Evolutionary conservation across 495 filamentous ascomycete species (phyloP), one percentile per base, ranked within the genome.

Genomic region (Xylaria cubensis): DNA sequence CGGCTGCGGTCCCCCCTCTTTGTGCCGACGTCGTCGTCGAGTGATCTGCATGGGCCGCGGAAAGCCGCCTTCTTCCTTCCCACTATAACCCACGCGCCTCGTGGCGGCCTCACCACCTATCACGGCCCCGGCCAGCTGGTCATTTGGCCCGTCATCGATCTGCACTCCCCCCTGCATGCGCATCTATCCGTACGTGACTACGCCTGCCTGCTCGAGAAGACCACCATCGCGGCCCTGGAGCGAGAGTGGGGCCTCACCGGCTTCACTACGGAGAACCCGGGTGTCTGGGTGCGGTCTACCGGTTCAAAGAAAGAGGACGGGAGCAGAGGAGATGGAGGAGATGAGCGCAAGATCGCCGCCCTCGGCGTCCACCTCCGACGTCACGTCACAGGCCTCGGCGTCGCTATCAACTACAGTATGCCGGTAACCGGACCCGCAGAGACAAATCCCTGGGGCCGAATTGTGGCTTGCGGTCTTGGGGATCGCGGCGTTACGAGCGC

Each of bases 121-220:
- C 96, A 99, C 78, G 96, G 96, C 0, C 96, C 96, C 0, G 96
- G 96, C 0, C 96, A 99, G 79, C 82, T 95, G 71, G 93, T 97
- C 32, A 90, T 93, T 15, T 99, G 97, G 80, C 93, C 95, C 17
- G 89, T 98, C 50, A 81, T 96, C 26, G 93, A 97, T 77, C 85
- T 98, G 21, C 75, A 76, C 19, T 82, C 83, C 4, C 69, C 74
- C 2, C 44, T 72, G 26, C 81, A 85, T 76, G 51, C 64, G 26
- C 71, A 79, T 44, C 81, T 88, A 39, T 82, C 79, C 21, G 84
- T 88, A 29, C 83, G 92, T 19, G 88, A 87, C 74, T 97, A 94
- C 76, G 89, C 97, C 5, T 85, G 89, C 34, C 76, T 92, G 34
- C 85, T 99, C 0, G 95, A 99, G 82, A 83, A 88, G 7, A 89